Evolutionary conservation across 805 yeast species (phyloP).

Genomic region (Candida sonorensis): DNA sequence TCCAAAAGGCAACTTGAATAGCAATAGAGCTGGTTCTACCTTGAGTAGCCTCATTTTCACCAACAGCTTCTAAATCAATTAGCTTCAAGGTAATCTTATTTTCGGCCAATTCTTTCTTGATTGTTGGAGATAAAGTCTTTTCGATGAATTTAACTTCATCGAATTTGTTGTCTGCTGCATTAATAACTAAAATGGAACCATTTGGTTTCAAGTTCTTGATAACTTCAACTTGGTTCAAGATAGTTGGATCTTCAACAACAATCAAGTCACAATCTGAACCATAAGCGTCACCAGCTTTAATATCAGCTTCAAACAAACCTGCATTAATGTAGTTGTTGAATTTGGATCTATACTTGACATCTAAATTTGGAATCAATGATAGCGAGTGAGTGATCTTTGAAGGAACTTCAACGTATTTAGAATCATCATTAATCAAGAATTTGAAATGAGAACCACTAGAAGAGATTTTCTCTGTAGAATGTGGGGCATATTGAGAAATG

Average conservation of each 20-base stretch:
- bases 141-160: conserved; percentile 41
- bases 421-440: conserved; percentile 67
- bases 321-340: conserved; percentile 69
- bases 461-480: conserved; percentile 20
- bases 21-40: conserved; percentile 74
- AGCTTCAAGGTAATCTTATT: conserved; percentile 48
- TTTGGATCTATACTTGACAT: conserved; percentile 51
- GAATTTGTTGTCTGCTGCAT: conserved; percentile 28
- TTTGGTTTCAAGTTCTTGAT: conserved; percentile 49
- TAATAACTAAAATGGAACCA: conserved; percentile 47
- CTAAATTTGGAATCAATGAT: conserved; percentile 51
- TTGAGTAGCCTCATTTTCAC: conserved; percentile 62
- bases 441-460: conserved; percentile 39
- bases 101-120: conserved; percentile 46
- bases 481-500: conserved; percentile 9
- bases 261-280: conserved; percentile 58
- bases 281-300: conserved; percentile 28
- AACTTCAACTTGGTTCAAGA: conserved; percentile 56
- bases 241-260: conserved; percentile 51
- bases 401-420: conserved; percentile 47
- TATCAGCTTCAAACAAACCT: conserved; percentile 69
- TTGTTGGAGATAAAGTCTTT: conserved; percentile 43
- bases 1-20: conserved; percentile 78
- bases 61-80: conserved; percentile 56
- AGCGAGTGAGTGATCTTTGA: conserved; percentile 62